These are phyloP conservation scores for Daedalea quercina DNA, from an alignment of 768 basidiomycete species.

Conservation along the genomic window DNA sequence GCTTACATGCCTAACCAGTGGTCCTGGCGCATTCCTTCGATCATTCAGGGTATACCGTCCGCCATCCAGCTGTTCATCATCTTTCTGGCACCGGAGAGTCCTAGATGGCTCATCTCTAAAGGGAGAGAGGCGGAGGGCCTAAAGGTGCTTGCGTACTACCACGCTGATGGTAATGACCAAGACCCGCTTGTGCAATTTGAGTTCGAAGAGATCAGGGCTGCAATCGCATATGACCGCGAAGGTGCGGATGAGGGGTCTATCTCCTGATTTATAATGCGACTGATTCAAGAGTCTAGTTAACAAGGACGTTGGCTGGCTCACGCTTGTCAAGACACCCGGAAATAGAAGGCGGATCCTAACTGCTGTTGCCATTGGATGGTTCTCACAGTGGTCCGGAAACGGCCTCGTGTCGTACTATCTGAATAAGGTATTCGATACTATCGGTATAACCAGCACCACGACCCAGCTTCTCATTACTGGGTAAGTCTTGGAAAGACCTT, in stretches of 20 bases:
- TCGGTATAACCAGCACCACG: constrained; percentile 43
- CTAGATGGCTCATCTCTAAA: constrained; percentile 53
- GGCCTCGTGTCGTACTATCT: constrained; percentile 31
- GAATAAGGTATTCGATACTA: constrained; percentile 45
- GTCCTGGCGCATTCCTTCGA: constrained; percentile 63
- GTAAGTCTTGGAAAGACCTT: neutral
- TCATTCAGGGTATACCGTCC: constrained; percentile 50
- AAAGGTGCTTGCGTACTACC: constrained; percentile 33
- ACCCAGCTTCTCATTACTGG: constrained; percentile 32
- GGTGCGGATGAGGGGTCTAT: constrained; percentile 20
- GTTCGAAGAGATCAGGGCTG: constrained; percentile 59
- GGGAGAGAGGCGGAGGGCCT: constrained; percentile 30
- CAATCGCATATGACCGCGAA: constrained; percentile 36
- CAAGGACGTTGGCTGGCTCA: constrained; percentile 35
- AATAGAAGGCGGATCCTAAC: constrained; percentile 50
- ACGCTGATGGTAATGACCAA: constrained; percentile 29
- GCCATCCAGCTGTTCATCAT: constrained; percentile 48
- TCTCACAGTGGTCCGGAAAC: constrained; percentile 39
- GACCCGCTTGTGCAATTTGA: constrained; percentile 56
- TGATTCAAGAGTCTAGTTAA: constrained; percentile 17
- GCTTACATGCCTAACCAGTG: constrained; percentile 31
- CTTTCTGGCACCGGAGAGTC: constrained; percentile 56
- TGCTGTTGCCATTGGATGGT: constrained; percentile 51
- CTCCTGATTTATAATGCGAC: neutral
- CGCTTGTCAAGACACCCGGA: constrained; percentile 44